Evolutionary conservation across 2,329 filamentous ascomycete species (phyloP).

Genomic region (Colletotrichum sp.): DNA sequence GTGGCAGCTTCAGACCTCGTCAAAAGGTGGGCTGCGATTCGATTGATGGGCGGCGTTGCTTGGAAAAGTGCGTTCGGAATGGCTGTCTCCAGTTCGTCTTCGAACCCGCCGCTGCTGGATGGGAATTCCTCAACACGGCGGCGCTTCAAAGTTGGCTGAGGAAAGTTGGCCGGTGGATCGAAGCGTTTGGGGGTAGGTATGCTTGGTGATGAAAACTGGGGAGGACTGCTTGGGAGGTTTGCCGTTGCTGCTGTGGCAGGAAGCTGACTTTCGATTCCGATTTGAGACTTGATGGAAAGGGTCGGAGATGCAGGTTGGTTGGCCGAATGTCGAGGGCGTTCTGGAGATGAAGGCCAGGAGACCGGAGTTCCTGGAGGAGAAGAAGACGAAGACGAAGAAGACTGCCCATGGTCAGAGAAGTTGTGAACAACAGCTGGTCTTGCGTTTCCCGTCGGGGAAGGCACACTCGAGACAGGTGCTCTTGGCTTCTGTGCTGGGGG

Average conservation of each 20-base stretch:
- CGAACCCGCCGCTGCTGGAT: slow-evolving; percentile 26
- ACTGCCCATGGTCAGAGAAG: neutral
- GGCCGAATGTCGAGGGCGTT: neutral
- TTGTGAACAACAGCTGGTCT: neutral
- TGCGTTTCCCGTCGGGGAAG: neutral
- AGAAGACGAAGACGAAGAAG: neutral
- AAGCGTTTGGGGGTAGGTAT: neutral
- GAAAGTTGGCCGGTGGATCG: neutral
- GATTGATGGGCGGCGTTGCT: slow-evolving; percentile 17
- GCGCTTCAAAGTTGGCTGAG: neutral
- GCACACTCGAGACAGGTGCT: neutral
- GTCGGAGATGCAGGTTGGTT: neutral
- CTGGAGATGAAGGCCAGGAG: slow-evolving; percentile 29
- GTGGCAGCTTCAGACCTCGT: neutral
- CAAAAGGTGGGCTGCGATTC: neutral
- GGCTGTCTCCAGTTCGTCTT: slow-evolving; percentile 42
- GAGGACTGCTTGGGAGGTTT: slow-evolving; percentile 9
- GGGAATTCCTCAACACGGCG: slow-evolving; percentile 1
- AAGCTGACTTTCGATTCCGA: neutral
- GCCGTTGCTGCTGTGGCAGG: neutral
- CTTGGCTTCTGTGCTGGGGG: slow-evolving; percentile 15
- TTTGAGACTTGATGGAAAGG: slow-evolving; percentile 12
- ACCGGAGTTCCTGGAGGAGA: neutral
- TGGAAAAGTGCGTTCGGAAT: slow-evolving; percentile 32
- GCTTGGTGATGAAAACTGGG: neutral